Base-by-base conservation (phyloP, 768 basidiomycete genomes). In the Cubamyces sp. region DNA sequence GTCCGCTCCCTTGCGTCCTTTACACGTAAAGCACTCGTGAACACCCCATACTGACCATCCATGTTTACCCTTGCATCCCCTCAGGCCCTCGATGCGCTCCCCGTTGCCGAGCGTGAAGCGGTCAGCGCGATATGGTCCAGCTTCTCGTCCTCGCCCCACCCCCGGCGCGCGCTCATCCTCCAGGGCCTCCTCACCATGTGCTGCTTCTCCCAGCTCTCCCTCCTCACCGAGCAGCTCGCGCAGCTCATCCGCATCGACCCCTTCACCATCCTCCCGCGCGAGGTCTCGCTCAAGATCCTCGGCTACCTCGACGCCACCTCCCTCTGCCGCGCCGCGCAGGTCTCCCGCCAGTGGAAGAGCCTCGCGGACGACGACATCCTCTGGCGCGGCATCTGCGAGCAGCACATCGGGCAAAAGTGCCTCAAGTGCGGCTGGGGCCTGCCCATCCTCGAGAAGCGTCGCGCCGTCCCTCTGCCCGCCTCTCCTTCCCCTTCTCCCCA, bases 111-210 rank as follows among this genome's bases (percentile, higher is more conserved):
- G 65, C 84, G 96, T 45, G 86, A 93, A 72, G 86, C 89, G 30
- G 89, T 98, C 73, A 98, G 88, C 69, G 84, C 90, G 5, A 86
- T 98, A 68, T 99, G 97, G 97, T 91, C 95, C 66, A 94, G 87
- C 69, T 99, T 99, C 77, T 96, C 94, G 19, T 92, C 93, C 0
- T 96, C 96, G 1, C 88, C 94, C 0, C 94, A 98, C 69, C 86
- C 90, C 5, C 87, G 92, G 39, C 85, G 97, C 40, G 93, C 91
- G 57, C 87, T 98, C 73, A 98, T 98, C 72, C 89, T 99, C 51
- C 93, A 92, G 69, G 97, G 97, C 42, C 84, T 99, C 61, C 87
- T 99, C 67, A 98, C 97, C 16, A 98, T 99, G 94, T 98, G 96
- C 75, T 98, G 97, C 77, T 98, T 97, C 80, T 96, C 92, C 49